phyloP scores from a whole-genome alignment of 176 grass and related monocot species.

The Oryza australiensis region DNA sequence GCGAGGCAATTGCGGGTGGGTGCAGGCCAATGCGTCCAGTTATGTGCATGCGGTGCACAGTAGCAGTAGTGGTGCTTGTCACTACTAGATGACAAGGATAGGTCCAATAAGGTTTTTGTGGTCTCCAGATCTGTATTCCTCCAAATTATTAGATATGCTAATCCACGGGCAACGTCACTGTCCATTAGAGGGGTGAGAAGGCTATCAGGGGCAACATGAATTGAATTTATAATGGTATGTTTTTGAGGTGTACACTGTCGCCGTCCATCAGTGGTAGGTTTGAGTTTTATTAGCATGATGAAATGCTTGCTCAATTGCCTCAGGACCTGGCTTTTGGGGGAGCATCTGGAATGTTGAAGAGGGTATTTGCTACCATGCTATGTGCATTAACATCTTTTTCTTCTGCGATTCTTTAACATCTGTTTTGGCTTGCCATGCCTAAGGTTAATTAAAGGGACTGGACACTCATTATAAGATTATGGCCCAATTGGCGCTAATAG shows the following conservation, averaged over 20 bases:
- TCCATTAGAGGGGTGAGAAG: constrained; percentile 26
- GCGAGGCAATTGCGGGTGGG: constrained; percentile 19
- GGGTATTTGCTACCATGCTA: not conserved
- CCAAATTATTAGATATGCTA: constrained; percentile 37
- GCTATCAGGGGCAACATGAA: not conserved
- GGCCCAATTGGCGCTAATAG: not conserved
- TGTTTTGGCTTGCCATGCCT: not conserved
- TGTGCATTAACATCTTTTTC: not conserved
- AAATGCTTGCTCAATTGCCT: not conserved
- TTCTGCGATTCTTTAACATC: not conserved
- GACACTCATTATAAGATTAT: not conserved
- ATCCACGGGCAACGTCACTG: not conserved
- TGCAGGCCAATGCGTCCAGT: constrained; percentile 15
- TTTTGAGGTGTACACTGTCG: not conserved
- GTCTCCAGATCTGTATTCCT: constrained; percentile 30
- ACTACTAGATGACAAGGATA: constrained; percentile 42
- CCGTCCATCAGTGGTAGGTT: constrained; percentile 10
- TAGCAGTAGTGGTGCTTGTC: constrained; percentile 39
- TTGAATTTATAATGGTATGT: constrained; percentile 23
- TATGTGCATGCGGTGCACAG: constrained; percentile 17
- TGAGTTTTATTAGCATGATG: constrained; percentile 8
- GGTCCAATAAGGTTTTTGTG: constrained; percentile 30
- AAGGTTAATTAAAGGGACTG: not conserved
- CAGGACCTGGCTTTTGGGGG: not conserved
- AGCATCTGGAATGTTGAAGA: not conserved